These are phyloP conservation scores for Pseudofabraea citricarpa DNA, from an alignment of 2,329 filamentous ascomycete species.

Conservation along the genomic window DNA sequence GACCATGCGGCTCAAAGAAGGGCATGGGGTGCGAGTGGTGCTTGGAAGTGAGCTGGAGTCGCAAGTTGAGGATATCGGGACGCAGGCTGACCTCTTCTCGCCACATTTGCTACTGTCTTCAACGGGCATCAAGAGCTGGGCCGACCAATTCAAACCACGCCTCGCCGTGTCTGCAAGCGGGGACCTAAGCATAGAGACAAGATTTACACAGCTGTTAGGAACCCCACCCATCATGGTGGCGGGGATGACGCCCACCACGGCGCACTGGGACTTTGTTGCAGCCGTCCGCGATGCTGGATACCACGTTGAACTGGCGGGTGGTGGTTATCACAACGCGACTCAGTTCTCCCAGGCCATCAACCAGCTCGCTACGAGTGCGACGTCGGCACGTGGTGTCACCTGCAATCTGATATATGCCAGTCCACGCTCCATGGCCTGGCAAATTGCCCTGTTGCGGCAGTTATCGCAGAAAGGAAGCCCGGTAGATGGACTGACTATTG, in stretches of 20 bases:
- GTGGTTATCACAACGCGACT: conserved; percentile 81
- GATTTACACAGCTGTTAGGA: conserved; percentile 70
- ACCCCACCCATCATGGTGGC: conserved; percentile 85
- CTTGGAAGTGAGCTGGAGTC: conserved; percentile 72
- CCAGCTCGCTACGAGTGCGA: conserved; percentile 81
- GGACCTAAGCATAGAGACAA: too few relatives aligned
- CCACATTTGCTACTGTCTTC: conserved; percentile 48
- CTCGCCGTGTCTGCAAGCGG: neutral
- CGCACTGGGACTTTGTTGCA: conserved; percentile 86
- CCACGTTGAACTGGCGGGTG: conserved; percentile 84
- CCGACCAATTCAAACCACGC: conserved; percentile 1
- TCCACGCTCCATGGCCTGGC: conserved; percentile 85
- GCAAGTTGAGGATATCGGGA: conserved; percentile 68
- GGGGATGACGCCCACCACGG: conserved; percentile 89
- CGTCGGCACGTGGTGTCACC: conserved; percentile 80
- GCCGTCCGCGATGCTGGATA: conserved; percentile 97
- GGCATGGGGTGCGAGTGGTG: conserved; percentile 27
- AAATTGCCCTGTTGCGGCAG: conserved; percentile 77
- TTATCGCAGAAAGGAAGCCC: conserved; percentile 81
- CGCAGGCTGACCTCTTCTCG: conserved; percentile 80
- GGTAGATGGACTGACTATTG: conserved; percentile 88
- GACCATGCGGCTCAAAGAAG: conserved; percentile 24
- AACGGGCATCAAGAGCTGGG: conserved; percentile 38
- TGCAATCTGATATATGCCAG: conserved; percentile 91
- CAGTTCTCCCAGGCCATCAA: conserved; percentile 76